These are phyloP conservation scores for Myxozyma neotropica DNA, from an alignment of 805 yeast genomes.

Conservation along the genomic window DNA sequence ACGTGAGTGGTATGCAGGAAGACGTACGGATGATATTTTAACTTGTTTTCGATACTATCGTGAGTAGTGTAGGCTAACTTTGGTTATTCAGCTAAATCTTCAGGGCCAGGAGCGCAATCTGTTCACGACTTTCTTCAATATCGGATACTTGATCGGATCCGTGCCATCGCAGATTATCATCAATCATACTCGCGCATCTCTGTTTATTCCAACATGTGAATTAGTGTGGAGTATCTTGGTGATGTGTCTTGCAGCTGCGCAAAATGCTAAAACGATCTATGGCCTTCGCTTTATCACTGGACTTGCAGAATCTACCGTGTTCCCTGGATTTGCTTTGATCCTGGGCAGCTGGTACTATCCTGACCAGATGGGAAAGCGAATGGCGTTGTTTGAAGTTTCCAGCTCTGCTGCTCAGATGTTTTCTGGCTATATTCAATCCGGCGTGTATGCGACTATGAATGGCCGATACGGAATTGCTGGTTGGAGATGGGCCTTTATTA, in stretches of 20 bases:
- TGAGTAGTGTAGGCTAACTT: too few relatives aligned
- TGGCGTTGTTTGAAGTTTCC: constrained; percentile 61
- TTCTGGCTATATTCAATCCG: constrained; percentile 65
- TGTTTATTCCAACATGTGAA: constrained; percentile 58
- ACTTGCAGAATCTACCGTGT: constrained; percentile 63
- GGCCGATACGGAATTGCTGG: constrained; percentile 60
- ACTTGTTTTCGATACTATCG: too few relatives aligned
- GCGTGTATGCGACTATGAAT: constrained; percentile 51
- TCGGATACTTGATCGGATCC: constrained; percentile 63
- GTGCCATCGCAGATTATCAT: constrained; percentile 62
- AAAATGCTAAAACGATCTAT: constrained; percentile 51
- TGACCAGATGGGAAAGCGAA: constrained; percentile 61
- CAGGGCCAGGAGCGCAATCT: constrained; percentile 62
- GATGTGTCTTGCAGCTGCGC: constrained; percentile 50
- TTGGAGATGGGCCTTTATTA: constrained; percentile 75
- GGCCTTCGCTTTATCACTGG: constrained; percentile 70
- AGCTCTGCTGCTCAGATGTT: constrained; percentile 64
- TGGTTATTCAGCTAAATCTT: constrained; percentile 57
- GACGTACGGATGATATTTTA: constrained; percentile 39
- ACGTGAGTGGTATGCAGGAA: constrained; percentile 62
- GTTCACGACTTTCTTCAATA: constrained; percentile 59
- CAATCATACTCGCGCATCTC: constrained; percentile 58
- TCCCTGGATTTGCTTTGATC: constrained; percentile 54
- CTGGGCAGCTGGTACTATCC: constrained; percentile 62
- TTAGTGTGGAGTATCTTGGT: constrained; percentile 70